Conservation (phyloP, 176 grass and related monocot species). For the Cenchrus purpureus region DNA sequence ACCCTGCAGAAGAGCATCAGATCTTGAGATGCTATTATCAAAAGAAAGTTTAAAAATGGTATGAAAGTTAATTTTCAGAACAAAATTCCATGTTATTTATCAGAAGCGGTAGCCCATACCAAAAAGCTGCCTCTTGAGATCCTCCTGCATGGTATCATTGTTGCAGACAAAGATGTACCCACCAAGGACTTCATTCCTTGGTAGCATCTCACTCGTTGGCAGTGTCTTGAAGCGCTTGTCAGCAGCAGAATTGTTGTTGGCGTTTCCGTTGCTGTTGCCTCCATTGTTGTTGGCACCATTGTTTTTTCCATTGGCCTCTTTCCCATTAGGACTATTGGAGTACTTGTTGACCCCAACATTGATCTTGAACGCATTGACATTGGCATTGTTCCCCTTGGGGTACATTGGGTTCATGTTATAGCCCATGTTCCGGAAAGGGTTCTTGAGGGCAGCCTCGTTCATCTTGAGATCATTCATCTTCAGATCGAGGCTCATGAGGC, state of each 20-base stretch:
- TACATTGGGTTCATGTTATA: constrained; percentile 70
- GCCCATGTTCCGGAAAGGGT: constrained; percentile 52
- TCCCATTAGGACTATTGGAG: constrained; percentile 54
- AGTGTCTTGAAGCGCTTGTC: constrained; percentile 98
- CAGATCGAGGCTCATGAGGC: constrained; percentile 82
- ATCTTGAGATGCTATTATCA: constrained; percentile 13
- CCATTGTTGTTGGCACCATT: constrained; percentile 52
- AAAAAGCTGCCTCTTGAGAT: constrained; percentile 98
- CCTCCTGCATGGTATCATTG: constrained; percentile 99
- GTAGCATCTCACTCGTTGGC: constrained; percentile 94
- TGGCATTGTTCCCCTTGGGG: constrained; percentile 62
- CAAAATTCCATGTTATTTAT: not conserved
- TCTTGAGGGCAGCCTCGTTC: constrained; percentile 73
- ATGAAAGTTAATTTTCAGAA: not conserved
- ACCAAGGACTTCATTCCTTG: constrained; percentile 96
- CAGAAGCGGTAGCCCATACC: constrained; percentile 54
- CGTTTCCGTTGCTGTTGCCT: constrained; percentile 53
- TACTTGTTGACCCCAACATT: constrained; percentile 76
- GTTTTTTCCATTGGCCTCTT: constrained; percentile 63
- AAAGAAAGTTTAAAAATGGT: not conserved
- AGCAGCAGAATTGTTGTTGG: constrained; percentile 56
- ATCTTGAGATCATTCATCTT: constrained; percentile 91
- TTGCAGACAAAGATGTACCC: constrained; percentile 99
- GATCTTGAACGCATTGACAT: constrained; percentile 77
- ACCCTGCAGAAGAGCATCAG: constrained; percentile 59